A percentile compares a stretch with the other conserved stretches of the same genome.
These are phyloP conservation scores for Sonneratia caseolaris DNA, from an alignment of 345 rosid species.

Conservation along the genomic window DNA sequence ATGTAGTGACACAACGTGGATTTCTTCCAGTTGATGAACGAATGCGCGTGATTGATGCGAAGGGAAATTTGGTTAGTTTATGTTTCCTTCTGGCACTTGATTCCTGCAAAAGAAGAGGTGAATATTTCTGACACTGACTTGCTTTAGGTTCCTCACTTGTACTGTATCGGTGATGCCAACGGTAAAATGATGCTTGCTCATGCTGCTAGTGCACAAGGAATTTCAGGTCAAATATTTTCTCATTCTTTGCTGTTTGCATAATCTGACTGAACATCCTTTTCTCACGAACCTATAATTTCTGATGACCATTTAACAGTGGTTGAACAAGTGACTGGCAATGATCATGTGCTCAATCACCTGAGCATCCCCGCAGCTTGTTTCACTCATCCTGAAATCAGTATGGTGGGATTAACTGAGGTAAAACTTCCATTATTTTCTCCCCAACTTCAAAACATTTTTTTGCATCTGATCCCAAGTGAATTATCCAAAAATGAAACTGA, in stretches of 20 bases:
- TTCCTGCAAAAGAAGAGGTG: neutral
- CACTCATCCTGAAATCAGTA: conserved; percentile 99
- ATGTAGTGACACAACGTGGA: conserved; percentile 82
- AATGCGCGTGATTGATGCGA: conserved; percentile 78
- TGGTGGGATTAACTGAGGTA: conserved; percentile 99
- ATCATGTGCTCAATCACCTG: conserved; percentile 83
- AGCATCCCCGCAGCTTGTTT: conserved; percentile 99
- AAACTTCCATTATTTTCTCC: neutral
- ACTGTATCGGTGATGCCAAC: conserved; percentile 93
- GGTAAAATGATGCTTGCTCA: conserved; percentile 99
- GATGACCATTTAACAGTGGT: conserved; percentile 48
- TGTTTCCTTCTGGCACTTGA: conserved; percentile 4
- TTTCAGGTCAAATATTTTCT: conserved; percentile 46
- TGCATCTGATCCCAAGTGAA: neutral
- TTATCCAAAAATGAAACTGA: neutral
- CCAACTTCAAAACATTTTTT: neutral
- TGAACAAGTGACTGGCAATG: conserved; percentile 89
- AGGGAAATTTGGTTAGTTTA: conserved; percentile 58
- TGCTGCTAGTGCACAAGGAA: conserved; percentile 99
- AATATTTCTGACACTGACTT: conserved; percentile 10
- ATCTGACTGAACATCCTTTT: neutral
- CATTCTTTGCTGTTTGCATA: neutral
- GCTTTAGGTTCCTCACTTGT: conserved; percentile 72
- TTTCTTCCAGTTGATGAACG: conserved; percentile 88
- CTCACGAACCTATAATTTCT: conserved; percentile 2